Evolutionary conservation across 768 basidiomycete species (phyloP).

Genomic region (Kwoniella botswanensis): DNA sequence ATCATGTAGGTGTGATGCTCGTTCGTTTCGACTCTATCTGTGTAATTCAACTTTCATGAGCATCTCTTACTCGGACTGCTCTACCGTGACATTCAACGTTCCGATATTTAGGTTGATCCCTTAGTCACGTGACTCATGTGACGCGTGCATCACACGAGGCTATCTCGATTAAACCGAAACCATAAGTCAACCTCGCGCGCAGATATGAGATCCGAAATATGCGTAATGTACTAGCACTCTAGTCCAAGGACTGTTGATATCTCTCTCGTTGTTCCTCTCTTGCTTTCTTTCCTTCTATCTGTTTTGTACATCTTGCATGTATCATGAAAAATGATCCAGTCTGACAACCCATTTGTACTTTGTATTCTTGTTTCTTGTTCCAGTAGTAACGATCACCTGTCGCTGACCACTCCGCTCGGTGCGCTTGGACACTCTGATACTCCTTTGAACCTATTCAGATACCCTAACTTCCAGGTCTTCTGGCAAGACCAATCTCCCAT

Average conservation of each 20-base stretch:
- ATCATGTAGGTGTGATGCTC: not conserved
- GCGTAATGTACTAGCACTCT: not conserved
- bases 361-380: not conserved
- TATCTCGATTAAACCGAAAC: conserved; percentile 2
- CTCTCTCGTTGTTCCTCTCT: not conserved
- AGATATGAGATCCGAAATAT: conserved; percentile 5
- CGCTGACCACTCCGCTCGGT: not conserved
- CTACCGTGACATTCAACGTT: not conserved
- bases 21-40: not conserved
- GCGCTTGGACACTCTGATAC: conserved; percentile 8
- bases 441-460: not conserved
- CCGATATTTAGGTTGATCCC: not conserved
- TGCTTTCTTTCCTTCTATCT: not conserved
- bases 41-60: not conserved
- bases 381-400: not conserved
- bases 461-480: not conserved
- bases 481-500: not conserved
- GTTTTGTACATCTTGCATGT: too few species aligned
- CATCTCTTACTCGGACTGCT: not conserved
- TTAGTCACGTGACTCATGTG: conserved; percentile 6
- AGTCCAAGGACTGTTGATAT: not conserved
- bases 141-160: conserved; percentile 1
- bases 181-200: not conserved
- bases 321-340: not conserved
- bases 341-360: too few species aligned